Percentiles rank a stretch among this genome's conserved stretches.
These are phyloP conservation scores for Arthroderma sp. DNA, from an alignment of 2,329 filamentous ascomycete species.

Conservation along the genomic window DNA sequence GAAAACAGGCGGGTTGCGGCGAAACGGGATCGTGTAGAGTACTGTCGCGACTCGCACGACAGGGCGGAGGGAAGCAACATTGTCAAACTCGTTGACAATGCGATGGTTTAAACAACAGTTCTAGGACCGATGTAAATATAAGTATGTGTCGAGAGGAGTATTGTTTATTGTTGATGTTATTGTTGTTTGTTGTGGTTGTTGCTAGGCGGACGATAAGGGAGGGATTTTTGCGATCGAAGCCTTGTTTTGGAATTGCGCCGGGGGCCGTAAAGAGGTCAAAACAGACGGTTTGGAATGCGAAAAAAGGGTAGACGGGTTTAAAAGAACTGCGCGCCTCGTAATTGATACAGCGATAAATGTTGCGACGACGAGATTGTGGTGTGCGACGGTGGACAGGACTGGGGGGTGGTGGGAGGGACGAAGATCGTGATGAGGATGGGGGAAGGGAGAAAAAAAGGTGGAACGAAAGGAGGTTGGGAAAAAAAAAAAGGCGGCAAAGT, in stretches of 20 bases:
- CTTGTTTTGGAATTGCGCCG: constrained; percentile 5
- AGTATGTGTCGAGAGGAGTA: neutral
- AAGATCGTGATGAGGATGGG: neutral
- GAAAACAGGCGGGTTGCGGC: constrained; percentile 24
- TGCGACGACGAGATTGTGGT: constrained; percentile 8
- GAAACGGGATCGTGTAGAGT: constrained; percentile 21
- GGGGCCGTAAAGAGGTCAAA: constrained; percentile 3
- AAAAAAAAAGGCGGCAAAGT: neutral
- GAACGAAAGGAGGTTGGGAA: neutral
- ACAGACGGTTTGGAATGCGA: neutral
- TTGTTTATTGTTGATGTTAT: neutral
- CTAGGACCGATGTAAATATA: too few relatives aligned
- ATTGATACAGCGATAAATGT: neutral
- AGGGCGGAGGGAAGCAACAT: constrained; percentile 36
- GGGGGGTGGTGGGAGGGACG: neutral
- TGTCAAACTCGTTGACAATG: neutral
- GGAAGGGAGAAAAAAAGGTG: constrained; percentile 3
- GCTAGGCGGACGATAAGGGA: constrained; percentile 1
- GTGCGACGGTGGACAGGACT: neutral
- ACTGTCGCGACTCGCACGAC: constrained; percentile 30
- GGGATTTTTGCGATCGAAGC: neutral
- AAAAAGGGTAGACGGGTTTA: constrained; percentile 1
- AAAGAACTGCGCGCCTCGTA: constrained; percentile 6
- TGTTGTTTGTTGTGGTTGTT: constrained; percentile 1
- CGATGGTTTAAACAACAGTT: too few relatives aligned